Evolutionary conservation across 176 grass and related monocot genomes (phyloP).

Genomic region (Pontederia crassipes): DNA sequence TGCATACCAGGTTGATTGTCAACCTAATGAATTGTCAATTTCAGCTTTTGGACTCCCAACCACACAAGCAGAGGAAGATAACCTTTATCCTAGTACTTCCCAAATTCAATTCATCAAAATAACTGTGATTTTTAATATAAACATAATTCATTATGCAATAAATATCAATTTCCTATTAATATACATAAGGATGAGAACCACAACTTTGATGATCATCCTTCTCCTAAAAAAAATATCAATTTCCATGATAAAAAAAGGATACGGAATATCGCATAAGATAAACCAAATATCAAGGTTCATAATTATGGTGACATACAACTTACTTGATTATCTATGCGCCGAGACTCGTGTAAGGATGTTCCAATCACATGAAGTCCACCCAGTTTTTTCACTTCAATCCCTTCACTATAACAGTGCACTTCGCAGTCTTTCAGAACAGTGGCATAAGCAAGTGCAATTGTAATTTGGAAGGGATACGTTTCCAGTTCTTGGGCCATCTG

Average conservation of each 20-base stretch:
- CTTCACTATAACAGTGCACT: conserved; percentile 71
- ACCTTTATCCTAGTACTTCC: too few species aligned
- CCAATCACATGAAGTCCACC: conserved; percentile 97
- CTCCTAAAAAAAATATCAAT: too few species aligned
- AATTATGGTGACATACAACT: conserved; percentile 15
- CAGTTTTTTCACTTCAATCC: conserved; percentile 72
- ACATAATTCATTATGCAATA: too few species aligned
- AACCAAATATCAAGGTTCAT: not conserved
- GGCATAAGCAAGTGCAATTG: conserved; percentile 65
- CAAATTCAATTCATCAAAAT: not conserved
- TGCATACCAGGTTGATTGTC: too few species aligned
- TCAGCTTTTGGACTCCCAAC: too few species aligned
- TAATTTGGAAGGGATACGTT: conserved; percentile 61
- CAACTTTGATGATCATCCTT: too few species aligned
- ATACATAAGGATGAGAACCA: too few species aligned
- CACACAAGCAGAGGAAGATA: too few species aligned
- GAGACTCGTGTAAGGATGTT: conserved; percentile 90
- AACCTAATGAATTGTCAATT: too few species aligned
- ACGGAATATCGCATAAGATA: too few species aligned
- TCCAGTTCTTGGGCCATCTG: conserved; percentile 40
- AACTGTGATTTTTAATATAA: not conserved
- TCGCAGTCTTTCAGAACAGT: conserved; percentile 72
- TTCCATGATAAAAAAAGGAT: too few species aligned
- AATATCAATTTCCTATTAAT: too few species aligned
- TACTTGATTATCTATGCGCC: conserved; percentile 97